Evolutionary conservation across 2,329 filamentous ascomycete species (phyloP).

Genomic region (Aspergillus cejpii): DNA sequence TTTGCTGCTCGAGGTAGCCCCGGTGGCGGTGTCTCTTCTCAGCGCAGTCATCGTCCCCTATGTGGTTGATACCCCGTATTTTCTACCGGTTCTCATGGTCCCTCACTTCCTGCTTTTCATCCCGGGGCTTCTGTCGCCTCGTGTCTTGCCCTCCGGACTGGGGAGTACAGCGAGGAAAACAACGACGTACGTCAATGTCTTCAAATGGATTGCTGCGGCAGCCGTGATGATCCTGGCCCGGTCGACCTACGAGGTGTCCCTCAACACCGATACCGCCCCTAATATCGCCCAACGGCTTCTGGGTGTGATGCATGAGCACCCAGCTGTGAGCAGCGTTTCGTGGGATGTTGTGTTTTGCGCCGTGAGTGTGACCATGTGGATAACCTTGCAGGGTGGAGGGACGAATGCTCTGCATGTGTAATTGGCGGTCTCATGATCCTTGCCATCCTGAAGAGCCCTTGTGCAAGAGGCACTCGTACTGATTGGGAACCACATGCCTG

Average conservation of each 20-base stretch:
- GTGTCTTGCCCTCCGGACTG: constrained; percentile 7
- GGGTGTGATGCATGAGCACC: constrained; percentile 51
- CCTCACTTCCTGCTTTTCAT: constrained; percentile 23
- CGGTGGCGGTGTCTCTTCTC: constrained; percentile 11
- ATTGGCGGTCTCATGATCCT: too few species aligned
- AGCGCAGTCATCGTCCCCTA: constrained; percentile 15
- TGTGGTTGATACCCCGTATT: constrained; percentile 15
- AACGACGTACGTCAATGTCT: constrained; percentile 9
- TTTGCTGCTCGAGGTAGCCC: too few species aligned
- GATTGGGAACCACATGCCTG: too few species aligned
- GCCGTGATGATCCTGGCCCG: constrained; percentile 22
- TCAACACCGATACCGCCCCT: too few species aligned
- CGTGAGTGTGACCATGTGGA: too few species aligned
- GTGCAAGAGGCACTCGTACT: too few species aligned
- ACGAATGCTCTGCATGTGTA: too few species aligned
- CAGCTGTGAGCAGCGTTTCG: constrained; percentile 51
- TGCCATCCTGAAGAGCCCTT: too few species aligned
- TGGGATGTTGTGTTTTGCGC: constrained; percentile 54
- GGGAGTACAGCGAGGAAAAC: too few species aligned
- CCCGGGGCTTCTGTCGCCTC: constrained; percentile 4
- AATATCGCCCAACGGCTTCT: constrained; percentile 44
- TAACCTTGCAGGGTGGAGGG: too few species aligned
- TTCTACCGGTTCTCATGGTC: constrained; percentile 20
- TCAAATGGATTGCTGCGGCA: constrained; percentile 31
- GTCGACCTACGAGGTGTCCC: constrained; percentile 13